Conservation (phyloP, 1,284 basidiomycete species). For the Irpex sp. region DNA sequence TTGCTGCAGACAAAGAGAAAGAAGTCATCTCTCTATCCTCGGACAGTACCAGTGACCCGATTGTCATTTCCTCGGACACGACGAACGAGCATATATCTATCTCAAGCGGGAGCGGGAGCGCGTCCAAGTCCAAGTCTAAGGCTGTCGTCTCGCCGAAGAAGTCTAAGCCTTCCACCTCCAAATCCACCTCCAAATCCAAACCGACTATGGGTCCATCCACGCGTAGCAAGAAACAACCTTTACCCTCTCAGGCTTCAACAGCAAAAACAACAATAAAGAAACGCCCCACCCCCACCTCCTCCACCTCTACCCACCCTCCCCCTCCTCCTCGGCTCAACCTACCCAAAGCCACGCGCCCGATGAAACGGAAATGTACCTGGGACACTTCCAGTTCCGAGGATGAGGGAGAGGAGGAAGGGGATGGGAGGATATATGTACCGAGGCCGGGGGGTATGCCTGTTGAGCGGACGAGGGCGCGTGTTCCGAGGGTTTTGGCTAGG, state of each 20-base stretch:
- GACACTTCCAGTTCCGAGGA: slow-evolving; percentile 6
- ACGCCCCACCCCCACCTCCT: background rate
- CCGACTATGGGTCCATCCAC: background rate
- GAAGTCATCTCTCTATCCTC: slow-evolving; percentile 12
- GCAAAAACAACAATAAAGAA: slow-evolving; percentile 13
- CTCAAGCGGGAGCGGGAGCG: slow-evolving; percentile 5
- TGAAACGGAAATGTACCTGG: slow-evolving; percentile 20
- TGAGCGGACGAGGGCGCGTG: slow-evolving; percentile 2
- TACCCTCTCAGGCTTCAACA: too few relatives aligned
- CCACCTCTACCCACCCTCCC: background rate
- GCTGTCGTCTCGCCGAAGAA: background rate
- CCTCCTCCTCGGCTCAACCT: slow-evolving; percentile 2
- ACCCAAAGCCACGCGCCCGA: slow-evolving; percentile 6
- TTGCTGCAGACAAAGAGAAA: background rate
- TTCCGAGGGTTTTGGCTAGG: background rate
- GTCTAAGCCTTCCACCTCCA: background rate
- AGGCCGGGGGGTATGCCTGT: slow-evolving; percentile 1
- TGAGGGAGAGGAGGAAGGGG: background rate
- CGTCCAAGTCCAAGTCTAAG: background rate
- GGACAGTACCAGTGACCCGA: slow-evolving; percentile 2
- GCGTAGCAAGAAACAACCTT: background rate
- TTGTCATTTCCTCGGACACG: slow-evolving; percentile 10
- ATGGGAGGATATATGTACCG: slow-evolving; percentile 2
- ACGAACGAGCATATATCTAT: slow-evolving; percentile 1
- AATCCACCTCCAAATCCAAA: background rate